Evolutionary conservation across 305 asterid species (phyloP), one percentile per base, ranked within the genome.

Genomic region (Caryopteris hybrid): DNA sequence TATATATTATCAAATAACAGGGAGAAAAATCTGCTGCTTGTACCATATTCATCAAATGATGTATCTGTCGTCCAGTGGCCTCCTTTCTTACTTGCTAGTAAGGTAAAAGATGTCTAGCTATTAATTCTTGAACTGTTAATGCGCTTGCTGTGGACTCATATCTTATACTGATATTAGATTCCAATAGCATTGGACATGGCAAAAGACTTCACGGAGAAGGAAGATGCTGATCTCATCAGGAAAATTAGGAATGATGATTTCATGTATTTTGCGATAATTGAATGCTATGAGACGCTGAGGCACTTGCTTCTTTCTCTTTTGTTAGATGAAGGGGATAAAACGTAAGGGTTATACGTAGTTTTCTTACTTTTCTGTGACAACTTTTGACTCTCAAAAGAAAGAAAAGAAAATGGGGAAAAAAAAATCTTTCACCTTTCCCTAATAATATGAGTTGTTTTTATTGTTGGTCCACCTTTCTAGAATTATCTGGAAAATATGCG

Each of bases 181-280:
- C 99, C 99, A 47, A 95, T 92, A 72, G 99, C 97, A 39, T 78
- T 95, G 78, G 99, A 92, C 85, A 95, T 95, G 98, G 99, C 95
- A 54, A 92, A 92, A 81, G 98, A 88, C 78, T 82, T 80, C 81
- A 95, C 80, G 75, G 96, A 84, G 78, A 81, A 76, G 78, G 96
- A 92, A 52, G 98, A 95, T 75, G 89, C 77, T 74, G 99, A 95
- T 46, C 85, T 95, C 72, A 84, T 89, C 82, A 80, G 82, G 91
- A 95, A 87, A 87, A 95, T 95, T 58, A 84, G 60, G 74, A 84
- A 69, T 53, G 99, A 95, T 38, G 95, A 85, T 54, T 95, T 90
- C 76, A 92, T 95, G 99, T 81, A 72, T 76, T 76, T 84, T 76
- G 97, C 98, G 62, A 87, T 95, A 58, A 81, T 86, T 61, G 99